Conservation (phyloP, 2,329 filamentous ascomycete genomes). For the Monosporascus sp. region DNA sequence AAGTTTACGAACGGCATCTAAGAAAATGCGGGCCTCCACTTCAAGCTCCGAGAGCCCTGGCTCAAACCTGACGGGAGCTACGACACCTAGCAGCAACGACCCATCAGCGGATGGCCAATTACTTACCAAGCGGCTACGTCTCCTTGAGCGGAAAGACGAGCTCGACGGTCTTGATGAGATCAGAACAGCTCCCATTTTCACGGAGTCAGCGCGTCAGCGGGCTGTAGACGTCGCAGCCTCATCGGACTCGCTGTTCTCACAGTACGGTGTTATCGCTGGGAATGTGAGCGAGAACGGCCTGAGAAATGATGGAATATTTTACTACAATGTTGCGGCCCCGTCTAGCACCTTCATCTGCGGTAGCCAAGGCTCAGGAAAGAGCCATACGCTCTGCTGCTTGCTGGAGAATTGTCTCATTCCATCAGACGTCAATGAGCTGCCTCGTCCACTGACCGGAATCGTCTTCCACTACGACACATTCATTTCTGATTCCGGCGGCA, state of each 20-base stretch:
- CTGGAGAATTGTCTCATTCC: slow-evolving; percentile 52
- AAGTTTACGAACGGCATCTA: too few species aligned
- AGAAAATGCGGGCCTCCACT: too few species aligned
- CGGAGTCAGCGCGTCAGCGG: slow-evolving; percentile 7
- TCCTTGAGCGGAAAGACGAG: too few species aligned
- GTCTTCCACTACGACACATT: slow-evolving; percentile 63
- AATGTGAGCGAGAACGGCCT: slow-evolving; percentile 21
- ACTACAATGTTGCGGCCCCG: slow-evolving; percentile 43
- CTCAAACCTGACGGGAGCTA: too few species aligned
- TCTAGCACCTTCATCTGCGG: slow-evolving; percentile 60
- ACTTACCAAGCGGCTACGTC: too few species aligned
- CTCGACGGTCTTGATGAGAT: slow-evolving; percentile 11
- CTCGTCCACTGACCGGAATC: slow-evolving; percentile 50
- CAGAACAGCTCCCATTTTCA: slow-evolving; percentile 15
- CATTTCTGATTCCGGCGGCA: slow-evolving; percentile 39
- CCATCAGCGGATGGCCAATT: too few species aligned
- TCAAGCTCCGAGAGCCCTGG: too few species aligned
- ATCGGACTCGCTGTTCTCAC: slow-evolving; percentile 6
- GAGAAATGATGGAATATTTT: slow-evolving; percentile 8
- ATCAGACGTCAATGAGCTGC: slow-evolving; percentile 38
- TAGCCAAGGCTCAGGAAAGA: slow-evolving; percentile 60
- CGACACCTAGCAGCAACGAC: too few species aligned
- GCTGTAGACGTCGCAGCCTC: background rate
- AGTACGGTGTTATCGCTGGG: slow-evolving; percentile 18
- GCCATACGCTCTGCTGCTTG: slow-evolving; percentile 52